Evolutionary conservation across 768 basidiomycete genomes (phyloP), one percentile per base, ranked within the genome.

Genomic region (Termitomyces sp.): DNA sequence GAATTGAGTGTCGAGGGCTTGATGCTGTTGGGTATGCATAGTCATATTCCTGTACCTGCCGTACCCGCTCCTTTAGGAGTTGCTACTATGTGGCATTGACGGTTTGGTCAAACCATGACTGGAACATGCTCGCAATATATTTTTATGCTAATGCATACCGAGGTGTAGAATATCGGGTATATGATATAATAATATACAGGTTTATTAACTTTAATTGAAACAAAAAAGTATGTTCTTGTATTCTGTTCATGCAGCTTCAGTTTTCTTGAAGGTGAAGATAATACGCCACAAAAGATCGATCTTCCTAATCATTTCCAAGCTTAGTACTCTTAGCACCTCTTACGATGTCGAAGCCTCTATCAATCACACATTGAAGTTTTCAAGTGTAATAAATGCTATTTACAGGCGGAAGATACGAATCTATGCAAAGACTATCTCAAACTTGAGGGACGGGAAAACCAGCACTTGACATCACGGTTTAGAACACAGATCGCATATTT

Each of bases 91-190:
- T 88, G 81, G 82, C 86, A 63, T 82, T 89, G 86, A 46, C 85
- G 84, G 88, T 84, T 72, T 80, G 83, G 86, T 84, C 66, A 88
- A 87, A 88, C 88, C 88, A 90, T 90, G 84, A 84, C 75, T 84
- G 76, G 78, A 69, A 88, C 87, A 89, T 74, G n/a, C 33, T 62
- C 32, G 13, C 18, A 38, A 41, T 26, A 14, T 14, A 26, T 44
- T 23, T 20, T 26, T 7, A 18, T 47, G 4, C 5, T 47, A 26
- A 12, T 35, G 9, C 12, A 35, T 35, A 35, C 35, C 1, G 12
- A 12, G 35, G 10, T 13, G 35, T 32, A 23, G 23, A 2, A 23
- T 23, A 23, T 23, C 23, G 2, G 23, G 23, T 23, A 23, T 23
- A 23, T 23, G 23, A 23, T 23, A 23, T 23, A 23, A 23, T 23